Base-by-base conservation (phyloP, 2,329 filamentous ascomycete species). In the Diaporthe ilicicola region DNA sequence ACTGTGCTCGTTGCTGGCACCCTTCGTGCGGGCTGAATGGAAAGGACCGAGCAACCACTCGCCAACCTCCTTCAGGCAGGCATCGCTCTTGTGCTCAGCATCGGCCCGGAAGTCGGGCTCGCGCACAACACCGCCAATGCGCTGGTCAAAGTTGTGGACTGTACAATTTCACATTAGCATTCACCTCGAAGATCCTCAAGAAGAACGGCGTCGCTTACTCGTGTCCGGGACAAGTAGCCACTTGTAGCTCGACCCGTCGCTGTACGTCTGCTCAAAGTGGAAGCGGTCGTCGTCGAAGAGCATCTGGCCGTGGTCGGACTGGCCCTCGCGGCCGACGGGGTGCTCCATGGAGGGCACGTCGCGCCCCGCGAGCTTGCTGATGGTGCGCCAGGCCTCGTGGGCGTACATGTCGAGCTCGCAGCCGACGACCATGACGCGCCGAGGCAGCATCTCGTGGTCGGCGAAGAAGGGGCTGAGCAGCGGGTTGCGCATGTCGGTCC, bases 381-480 rank as follows among this genome's bases (percentile, higher is more conserved):
- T 70, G 56, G 67, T 70, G 48, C 67, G 67, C 67, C 67, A 70
- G 37, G 67, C 67, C 48, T 70, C 67, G 48, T 70, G 67, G 4
- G 67, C 67, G 50, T 64, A 70, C 67, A 70, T 70, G 50, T 70
- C 67, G 39, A 70, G 13, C 67, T 70, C 67, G 37, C 56, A 64
- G n/a, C 56, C 67, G 48, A 70, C 19, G 67, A 70, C 65, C 46
- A 70, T 64, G 48, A 70, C 67, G 19, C 67, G 67, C 10, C 50
- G 67, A 4, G 67, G 67, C 6, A 70, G 67, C 46, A 65, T 55
- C 34, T 70, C 67, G 6, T 65, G 67, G n/a, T 65, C 67, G 2
- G 67, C 56, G 29, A 54, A 70, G 46, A 51, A 56, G 1, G 67
- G 67, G 67, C 67, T 70, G 56, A 70, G 67, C n/a, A 70, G 48